Evolutionary conservation across 2,329 filamentous ascomycete genomes (phyloP), one percentile per base, ranked within the genome.

Genomic region (Diaporthe sp.): DNA sequence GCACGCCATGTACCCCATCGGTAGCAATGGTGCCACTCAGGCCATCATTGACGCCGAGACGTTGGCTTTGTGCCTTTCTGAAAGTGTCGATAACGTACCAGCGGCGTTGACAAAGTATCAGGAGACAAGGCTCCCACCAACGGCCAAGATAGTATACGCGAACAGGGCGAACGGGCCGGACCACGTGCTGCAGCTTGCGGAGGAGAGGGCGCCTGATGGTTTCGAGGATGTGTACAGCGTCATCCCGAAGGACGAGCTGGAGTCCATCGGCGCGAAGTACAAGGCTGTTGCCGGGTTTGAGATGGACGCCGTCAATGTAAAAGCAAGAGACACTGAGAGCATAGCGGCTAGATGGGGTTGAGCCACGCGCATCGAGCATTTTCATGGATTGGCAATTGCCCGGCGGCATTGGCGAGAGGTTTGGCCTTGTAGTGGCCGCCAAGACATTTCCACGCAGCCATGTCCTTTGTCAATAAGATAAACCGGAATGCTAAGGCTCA

Each of bases 241-340:
- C 10, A 83, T 85, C 72, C 82, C 83, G 2, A 82, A 81, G 65
- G 81, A 84, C 10, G 84, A 86, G 75, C 76, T 86, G 39, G 84
- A 85, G 72, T 81, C 81, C 10, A 83, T 86, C 61, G 84, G 84
- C 0, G 78, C 76, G 28, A 76, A 76, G 17, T 82, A 82, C 61
- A 87, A 87, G 76, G 81, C 83, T 49, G 79, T 87, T 57, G 86
- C 86, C 10, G 86, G 86, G 1, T 87, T 87, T 74, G 85, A 88
- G 78, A 85, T 84, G 80, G 84, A 86, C 4, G 83, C 79, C 49
- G 85, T 87, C 5, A 88, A 87, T 74, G 77, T 76, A 34, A 85
- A 83, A 76, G 85, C 85, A 31, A 80, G 59, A 44, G 79, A 82
- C 74, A 86, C 84, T 1, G 81, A 85, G 58, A 78, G 77, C 8